Conservation (phyloP, 208 protist species). For the Strigomonas culicis region DNA sequence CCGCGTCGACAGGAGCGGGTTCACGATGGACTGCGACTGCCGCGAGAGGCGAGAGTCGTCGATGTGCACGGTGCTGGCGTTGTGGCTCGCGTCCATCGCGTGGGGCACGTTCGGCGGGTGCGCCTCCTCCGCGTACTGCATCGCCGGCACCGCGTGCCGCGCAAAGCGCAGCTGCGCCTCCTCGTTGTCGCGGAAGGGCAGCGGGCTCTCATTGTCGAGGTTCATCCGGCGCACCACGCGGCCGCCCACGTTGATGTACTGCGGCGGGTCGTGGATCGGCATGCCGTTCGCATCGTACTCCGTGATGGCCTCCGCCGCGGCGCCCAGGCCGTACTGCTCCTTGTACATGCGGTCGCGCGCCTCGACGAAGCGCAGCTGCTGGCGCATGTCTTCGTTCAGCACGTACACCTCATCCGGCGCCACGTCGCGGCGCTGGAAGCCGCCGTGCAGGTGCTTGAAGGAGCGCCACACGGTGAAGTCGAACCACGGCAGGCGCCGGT, state of each 20-base stretch:
- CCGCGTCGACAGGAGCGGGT: slow-evolving; percentile 28
- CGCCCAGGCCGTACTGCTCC: slow-evolving; percentile 24
- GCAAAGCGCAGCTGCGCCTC: slow-evolving; percentile 68
- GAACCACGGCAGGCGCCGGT: slow-evolving; percentile 71
- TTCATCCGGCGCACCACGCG: slow-evolving; percentile 62
- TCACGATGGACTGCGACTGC: slow-evolving; percentile 26
- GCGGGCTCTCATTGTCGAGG: slow-evolving; percentile 24
- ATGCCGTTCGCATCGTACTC: neutral
- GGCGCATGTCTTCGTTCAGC: slow-evolving; percentile 85
- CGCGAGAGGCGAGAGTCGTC: neutral
- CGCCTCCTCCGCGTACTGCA: slow-evolving; percentile 2
- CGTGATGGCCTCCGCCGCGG: neutral
- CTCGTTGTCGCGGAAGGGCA: slow-evolving; percentile 14
- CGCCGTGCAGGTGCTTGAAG: slow-evolving; percentile 91
- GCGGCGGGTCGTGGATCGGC: slow-evolving; percentile 20
- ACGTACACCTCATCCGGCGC: slow-evolving; percentile 88
- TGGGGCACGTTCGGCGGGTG: neutral
- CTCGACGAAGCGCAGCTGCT: slow-evolving; percentile 75
- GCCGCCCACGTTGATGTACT: slow-evolving; percentile 80
- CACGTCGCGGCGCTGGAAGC: slow-evolving; percentile 83
- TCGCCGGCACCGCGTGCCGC: slow-evolving; percentile 54
- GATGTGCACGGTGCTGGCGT: neutral
- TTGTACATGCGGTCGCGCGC: slow-evolving; percentile 63
- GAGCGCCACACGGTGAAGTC: slow-evolving; percentile 90
- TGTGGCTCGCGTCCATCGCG: neutral